Evolutionary conservation across 2,329 filamentous ascomycete genomes (phyloP), one percentile per base, ranked within the genome.

Genomic region (Pseudogymnoascus sp.): DNA sequence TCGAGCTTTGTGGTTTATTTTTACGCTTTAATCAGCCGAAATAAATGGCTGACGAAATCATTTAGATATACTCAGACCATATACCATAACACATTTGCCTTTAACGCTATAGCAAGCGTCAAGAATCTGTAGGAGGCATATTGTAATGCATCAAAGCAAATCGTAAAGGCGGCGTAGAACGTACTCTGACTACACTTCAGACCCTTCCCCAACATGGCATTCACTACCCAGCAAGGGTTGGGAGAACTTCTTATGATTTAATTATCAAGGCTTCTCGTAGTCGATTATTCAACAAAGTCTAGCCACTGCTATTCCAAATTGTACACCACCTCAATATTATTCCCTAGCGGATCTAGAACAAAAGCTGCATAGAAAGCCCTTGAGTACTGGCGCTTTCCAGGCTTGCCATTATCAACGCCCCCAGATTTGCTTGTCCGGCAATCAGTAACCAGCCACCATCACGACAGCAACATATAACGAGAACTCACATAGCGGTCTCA

Each of bases 281-380:
- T 43, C 9, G 18, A 4, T 43, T 43, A 43, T 43, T 43, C 40
- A 6, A 45, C 12, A 2, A 25, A 25, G 41, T 25, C 18, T 7
- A 45, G 41, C 21, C 0, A 45, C 2, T 8, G 21, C 21, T 45
- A 45, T 6, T 45, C 41, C 1, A 25, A 45, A 21, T 25, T 45
- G 45, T 62, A 18, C 2, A 67, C 60, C 5, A 37, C 65, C 59
- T 68, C 67, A 58, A 67, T 49, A 38, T 68, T 68, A 61, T 68
- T 67, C 11, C 67, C 67, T 58, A 67, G 52, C 9, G 67, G 65
- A 38, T 67, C 67, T 9, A 67, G 59, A 28, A 68, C 65, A 49
- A 62, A 68, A 8, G 67, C 65, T n/a, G 65, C 67, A 55, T 67
- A 68, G 28, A 67, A 68, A 7, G 61, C 67, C 60, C 63, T 65